These are phyloP conservation scores for Coriaria nepalensis DNA, from an alignment of 306 rosid genomes.

Conservation along the genomic window DNA sequence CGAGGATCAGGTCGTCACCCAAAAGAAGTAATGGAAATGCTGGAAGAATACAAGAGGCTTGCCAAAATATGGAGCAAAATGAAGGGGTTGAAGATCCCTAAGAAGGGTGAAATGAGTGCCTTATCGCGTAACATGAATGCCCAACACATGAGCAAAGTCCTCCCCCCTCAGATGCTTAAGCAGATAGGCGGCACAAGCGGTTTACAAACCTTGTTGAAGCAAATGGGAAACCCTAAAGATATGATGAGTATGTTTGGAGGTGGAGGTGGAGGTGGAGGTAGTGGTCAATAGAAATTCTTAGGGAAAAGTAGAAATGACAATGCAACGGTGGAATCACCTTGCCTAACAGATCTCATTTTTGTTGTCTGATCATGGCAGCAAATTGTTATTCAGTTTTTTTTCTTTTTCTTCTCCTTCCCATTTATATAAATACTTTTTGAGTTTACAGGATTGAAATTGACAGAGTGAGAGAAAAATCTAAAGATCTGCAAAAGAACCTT, in stretches of 20 bases:
- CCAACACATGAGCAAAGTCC: conserved; percentile 73
- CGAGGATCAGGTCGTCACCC: conserved; percentile 63
- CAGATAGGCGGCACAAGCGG: conserved; percentile 87
- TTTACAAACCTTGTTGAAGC: conserved; percentile 80
- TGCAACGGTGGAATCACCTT: neutral
- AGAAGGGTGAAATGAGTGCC: conserved; percentile 67
- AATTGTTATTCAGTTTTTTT: too few species aligned
- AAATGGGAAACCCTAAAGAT: conserved; percentile 62
- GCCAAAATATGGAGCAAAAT: conserved; percentile 75
- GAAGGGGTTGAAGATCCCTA: conserved; percentile 72
- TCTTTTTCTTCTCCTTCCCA: too few species aligned
- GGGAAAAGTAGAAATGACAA: neutral
- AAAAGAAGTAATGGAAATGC: conserved; percentile 67
- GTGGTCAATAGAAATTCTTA: neutral
- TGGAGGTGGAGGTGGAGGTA: conserved; percentile 11
- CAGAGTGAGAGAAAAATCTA: too few species aligned
- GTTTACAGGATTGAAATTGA: too few species aligned
- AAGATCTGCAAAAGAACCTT: too few species aligned
- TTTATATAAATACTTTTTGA: too few species aligned
- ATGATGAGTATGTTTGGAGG: conserved; percentile 90
- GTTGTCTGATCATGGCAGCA: too few species aligned
- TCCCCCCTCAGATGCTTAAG: conserved; percentile 74
- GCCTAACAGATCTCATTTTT: too few species aligned
- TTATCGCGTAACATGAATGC: conserved; percentile 73
- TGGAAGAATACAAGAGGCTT: conserved; percentile 75